These are phyloP conservation scores for Paecilomyces niveus DNA, from an alignment of 2,329 filamentous ascomycete species.

Conservation along the genomic window DNA sequence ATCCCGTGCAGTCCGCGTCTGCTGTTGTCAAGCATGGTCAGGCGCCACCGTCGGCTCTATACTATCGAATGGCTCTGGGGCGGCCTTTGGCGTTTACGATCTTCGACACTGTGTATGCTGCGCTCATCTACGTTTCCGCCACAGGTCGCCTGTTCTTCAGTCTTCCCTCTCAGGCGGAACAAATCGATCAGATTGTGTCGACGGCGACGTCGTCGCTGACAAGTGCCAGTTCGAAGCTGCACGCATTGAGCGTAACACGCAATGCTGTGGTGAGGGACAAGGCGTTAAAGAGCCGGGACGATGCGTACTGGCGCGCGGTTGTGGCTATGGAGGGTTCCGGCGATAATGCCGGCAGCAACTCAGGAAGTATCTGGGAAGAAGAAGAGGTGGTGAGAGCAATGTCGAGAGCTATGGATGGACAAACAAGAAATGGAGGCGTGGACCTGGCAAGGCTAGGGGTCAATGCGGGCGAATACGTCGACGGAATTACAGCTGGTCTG, in stretches of 20 bases:
- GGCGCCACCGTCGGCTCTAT: slow-evolving; percentile 45
- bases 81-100: slow-evolving; percentile 58
- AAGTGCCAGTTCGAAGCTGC: slow-evolving; percentile 58
- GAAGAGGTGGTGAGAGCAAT: slow-evolving; percentile 55
- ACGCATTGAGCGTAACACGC: slow-evolving; percentile 65
- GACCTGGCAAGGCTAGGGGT: slow-evolving; percentile 35
- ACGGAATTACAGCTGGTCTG: slow-evolving; percentile 33
- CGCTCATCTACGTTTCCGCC: slow-evolving; percentile 64
- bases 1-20: slow-evolving; percentile 49
- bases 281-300: slow-evolving; percentile 57
- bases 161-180: slow-evolving; percentile 55
- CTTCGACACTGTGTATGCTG: slow-evolving; percentile 58
- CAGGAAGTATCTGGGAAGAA: slow-evolving; percentile 62
- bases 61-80: slow-evolving; percentile 44
- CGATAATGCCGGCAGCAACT: slow-evolving; percentile 60
- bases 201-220: slow-evolving; percentile 50
- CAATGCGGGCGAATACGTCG: slow-evolving; percentile 38
- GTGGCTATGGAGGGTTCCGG: slow-evolving; percentile 55
- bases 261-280: slow-evolving; percentile 74
- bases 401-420: slow-evolving; percentile 68
- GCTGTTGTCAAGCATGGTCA: slow-evolving; percentile 57
- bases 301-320: slow-evolving; percentile 63
- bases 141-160: slow-evolving; percentile 72
- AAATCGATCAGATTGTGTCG: slow-evolving; percentile 51
- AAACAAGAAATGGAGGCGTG: slow-evolving; percentile 24